These are phyloP conservation scores for Glycyrrhiza uralensis DNA, from an alignment of 306 rosid genomes.

Conservation along the genomic window DNA sequence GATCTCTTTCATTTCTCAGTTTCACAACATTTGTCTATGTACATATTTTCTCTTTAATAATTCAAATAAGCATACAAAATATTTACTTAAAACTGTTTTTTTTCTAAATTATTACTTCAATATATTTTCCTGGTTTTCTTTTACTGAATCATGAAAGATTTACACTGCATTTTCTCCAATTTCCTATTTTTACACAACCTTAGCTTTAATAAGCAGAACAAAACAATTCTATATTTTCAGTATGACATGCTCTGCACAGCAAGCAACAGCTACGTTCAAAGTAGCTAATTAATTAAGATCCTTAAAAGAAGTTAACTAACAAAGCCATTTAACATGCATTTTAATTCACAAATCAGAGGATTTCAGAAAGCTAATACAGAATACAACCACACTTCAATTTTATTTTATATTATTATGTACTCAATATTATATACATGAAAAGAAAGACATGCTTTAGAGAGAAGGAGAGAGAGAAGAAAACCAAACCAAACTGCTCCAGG, in stretches of 20 bases:
- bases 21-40: neutral
- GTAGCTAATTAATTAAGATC: neutral
- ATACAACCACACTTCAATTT: neutral
- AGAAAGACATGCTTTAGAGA: constrained; percentile 4
- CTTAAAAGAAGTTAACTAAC: constrained; percentile 8
- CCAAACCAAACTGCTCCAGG: constrained; percentile 46
- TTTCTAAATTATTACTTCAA: neutral
- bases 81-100: neutral
- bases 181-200: neutral
- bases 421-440: constrained; percentile 19
- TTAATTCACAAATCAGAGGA: constrained; percentile 13
- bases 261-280: neutral
- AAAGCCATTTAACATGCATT: constrained; percentile 12
- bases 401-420: constrained; percentile 3
- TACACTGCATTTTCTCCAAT: neutral
- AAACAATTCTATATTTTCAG: neutral
- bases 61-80: neutral
- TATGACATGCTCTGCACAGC: neutral
- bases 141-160: constrained; percentile 1
- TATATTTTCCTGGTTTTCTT: neutral
- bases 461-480: constrained; percentile 36
- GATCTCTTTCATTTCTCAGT: neutral
- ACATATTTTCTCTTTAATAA: neutral
- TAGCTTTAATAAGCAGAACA: neutral
- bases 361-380: neutral